phyloP scores from a whole-genome alignment of 371 early-diverging fungal genomes.

The Mucor irregularis region DNA sequence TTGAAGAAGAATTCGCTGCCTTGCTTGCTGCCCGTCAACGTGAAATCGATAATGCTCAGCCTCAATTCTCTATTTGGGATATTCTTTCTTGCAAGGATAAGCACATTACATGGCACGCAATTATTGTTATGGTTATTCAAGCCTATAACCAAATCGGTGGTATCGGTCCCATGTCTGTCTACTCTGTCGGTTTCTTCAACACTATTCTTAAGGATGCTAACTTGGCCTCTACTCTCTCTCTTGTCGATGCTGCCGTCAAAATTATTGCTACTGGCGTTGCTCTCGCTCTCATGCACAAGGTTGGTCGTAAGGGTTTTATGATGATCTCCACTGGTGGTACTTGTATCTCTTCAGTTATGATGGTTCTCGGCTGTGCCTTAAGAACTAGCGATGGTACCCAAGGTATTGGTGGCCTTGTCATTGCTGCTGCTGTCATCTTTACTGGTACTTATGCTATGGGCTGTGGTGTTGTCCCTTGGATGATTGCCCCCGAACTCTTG shows the following conservation, averaged over 20 bases:
- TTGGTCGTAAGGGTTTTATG: conserved; percentile 52
- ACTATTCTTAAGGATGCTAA: conserved; percentile 23
- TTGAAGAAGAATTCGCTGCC: conserved; percentile 35
- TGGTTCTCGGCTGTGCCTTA: conserved; percentile 37
- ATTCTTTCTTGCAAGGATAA: conserved; percentile 38
- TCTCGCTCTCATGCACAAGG: conserved; percentile 36
- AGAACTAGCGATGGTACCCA: conserved; percentile 7
- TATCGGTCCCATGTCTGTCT: conserved; percentile 51
- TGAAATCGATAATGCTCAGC: conserved; percentile 26
- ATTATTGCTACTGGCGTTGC: conserved; percentile 38
- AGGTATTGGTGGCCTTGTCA: conserved; percentile 32
- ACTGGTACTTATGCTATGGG: conserved; percentile 45
- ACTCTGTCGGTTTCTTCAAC: conserved; percentile 42
- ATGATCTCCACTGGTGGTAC: conserved; percentile 40
- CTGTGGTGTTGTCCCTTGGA: conserved; percentile 55
- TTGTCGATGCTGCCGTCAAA: conserved; percentile 34
- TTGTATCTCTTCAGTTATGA: conserved; percentile 35
- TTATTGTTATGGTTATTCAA: conserved; percentile 48
- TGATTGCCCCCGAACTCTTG: conserved; percentile 52
- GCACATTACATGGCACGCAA: conserved; percentile 33
- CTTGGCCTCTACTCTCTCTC: conserved; percentile 35
- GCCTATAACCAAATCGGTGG: conserved; percentile 53
- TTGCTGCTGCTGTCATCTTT: conserved; percentile 40
- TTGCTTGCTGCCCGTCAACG: conserved; percentile 42
- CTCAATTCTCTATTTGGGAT: conserved; percentile 39